Percentiles rank a stretch among this genome's conserved stretches.
phyloP scores from a whole-genome alignment of 192 early-diverging fungal genomes.

The Paraglomus brasilianum region DNA sequence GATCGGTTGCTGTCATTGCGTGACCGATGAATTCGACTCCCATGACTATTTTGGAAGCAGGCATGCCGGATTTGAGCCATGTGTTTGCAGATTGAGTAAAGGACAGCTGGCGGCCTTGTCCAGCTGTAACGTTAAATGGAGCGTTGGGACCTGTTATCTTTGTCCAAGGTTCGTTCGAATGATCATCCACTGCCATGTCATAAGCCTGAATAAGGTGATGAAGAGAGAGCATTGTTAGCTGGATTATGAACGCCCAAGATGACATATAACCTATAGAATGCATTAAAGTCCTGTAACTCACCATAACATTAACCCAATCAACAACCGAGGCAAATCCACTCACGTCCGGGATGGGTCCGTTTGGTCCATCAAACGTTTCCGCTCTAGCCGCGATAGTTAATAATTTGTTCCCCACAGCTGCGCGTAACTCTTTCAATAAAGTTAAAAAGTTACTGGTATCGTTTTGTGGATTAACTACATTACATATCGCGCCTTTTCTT shows the following conservation, averaged over 20 bases:
- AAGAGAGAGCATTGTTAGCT: background rate
- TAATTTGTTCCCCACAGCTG: slow-evolving; percentile 49
- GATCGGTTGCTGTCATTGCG: slow-evolving; percentile 33
- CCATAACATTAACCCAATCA: slow-evolving; percentile 69
- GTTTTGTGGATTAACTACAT: slow-evolving; percentile 48
- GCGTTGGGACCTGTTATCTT: slow-evolving; percentile 49
- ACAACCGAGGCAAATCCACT: slow-evolving; percentile 57
- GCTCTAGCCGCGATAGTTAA: slow-evolving; percentile 65
- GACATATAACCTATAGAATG: background rate
- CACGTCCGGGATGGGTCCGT: slow-evolving; percentile 52
- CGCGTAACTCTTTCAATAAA: slow-evolving; percentile 60
- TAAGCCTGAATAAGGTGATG: background rate
- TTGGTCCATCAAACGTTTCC: slow-evolving; percentile 56
- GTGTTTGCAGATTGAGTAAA: slow-evolving; percentile 49
- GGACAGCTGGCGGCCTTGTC: slow-evolving; percentile 39
- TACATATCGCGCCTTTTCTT: slow-evolving; percentile 59
- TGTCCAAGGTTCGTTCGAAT: slow-evolving; percentile 32
- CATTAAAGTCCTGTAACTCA: slow-evolving; percentile 52
- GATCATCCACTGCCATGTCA: background rate
- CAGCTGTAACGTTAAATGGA: slow-evolving; percentile 38
- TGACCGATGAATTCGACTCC: slow-evolving; percentile 67
- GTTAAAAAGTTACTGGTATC: slow-evolving; percentile 63
- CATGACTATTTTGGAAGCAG: slow-evolving; percentile 56
- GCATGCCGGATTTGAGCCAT: slow-evolving; percentile 60
- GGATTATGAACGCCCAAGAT: background rate